A percentile compares a stretch with the other conserved stretches of the same genome.
Evolutionary conservation across 106 monocot genomes (phyloP).

Genomic region (Allium sativum): DNA sequence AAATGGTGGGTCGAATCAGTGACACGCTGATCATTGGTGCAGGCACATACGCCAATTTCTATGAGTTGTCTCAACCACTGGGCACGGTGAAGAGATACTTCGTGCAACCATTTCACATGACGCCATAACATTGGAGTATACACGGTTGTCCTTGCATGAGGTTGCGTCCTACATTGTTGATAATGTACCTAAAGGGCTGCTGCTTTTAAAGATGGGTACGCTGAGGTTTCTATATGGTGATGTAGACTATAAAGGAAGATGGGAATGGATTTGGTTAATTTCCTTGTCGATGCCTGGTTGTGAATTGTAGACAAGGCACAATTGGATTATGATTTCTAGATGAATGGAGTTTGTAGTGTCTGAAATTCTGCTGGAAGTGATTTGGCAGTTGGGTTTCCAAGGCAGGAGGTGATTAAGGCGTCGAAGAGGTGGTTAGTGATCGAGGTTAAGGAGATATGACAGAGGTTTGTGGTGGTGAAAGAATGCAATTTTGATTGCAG

Average conservation of each 20-base stretch:
- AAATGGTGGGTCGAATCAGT: constrained; percentile 85
- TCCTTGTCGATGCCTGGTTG: too few species aligned
- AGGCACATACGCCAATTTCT: constrained; percentile 83
- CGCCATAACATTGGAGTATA: constrained; percentile 80
- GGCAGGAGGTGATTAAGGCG: too few species aligned
- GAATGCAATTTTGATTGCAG: too few species aligned
- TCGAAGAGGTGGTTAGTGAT: too few species aligned
- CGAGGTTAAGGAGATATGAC: too few species aligned
- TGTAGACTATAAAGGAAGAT: constrained; percentile 18
- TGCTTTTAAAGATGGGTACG: constrained; percentile 41
- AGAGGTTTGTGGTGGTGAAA: too few species aligned
- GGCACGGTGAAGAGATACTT: constrained; percentile 76
- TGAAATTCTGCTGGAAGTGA: too few species aligned
- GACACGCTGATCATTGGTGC: constrained; percentile 86
- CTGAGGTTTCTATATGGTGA: constrained; percentile 53
- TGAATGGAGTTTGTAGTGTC: too few species aligned
- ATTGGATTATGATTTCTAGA: too few species aligned
- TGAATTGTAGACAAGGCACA: too few species aligned
- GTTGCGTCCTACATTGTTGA: constrained; percentile 48
- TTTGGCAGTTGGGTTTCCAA: too few species aligned
- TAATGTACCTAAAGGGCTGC: constrained; percentile 43
- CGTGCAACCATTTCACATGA: constrained; percentile 59
- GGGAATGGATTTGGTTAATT: too few species aligned
- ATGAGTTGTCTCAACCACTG: constrained; percentile 88
- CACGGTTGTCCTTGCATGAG: constrained; percentile 54